Evolutionary conservation across 371 early-diverging fungal genomes (phyloP), one percentile per base, ranked within the genome.

Genomic region (Batrachochytrium dendrobatidis): DNA sequence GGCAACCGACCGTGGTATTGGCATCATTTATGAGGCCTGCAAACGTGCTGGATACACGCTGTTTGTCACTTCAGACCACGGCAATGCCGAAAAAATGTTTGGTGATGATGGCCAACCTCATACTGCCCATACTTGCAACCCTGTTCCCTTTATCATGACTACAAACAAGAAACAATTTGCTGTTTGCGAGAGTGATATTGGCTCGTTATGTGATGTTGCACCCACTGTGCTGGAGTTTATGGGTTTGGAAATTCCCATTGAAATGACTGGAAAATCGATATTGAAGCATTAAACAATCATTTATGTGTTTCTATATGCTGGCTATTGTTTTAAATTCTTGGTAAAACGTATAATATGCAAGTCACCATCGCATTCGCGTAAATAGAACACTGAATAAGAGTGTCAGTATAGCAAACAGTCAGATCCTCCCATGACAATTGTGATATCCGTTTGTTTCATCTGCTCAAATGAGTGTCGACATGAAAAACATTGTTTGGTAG

Each of bases 221-320:
- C 99, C 99, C 33, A 99, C 99, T 1, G 72, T 99, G 53, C 83
- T 99, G 44, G 77, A 83, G 33, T 81, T 91, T 49, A 91, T 99
- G 94, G 95, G 94, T 25, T 70, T 99, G 53, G 83, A 86, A 50
- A 70, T 87, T 24, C 99, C 99, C 24, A 80, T 85, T 57, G 94
- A 95, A 67, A 99, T 99, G 99, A 91, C 92, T 32, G 99, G 99
- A n/a, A n/a, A n/a, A n/a, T n/a, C n/a, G n/a, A n/a, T n/a, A n/a
- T n/a, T n/a, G n/a, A n/a, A n/a, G n/a, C n/a, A n/a, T n/a, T n/a
- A n/a, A n/a, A n/a, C n/a, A n/a, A n/a, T n/a, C n/a, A n/a, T n/a
- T n/a, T n/a, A n/a, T n/a, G n/a, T n/a, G n/a, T n/a, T n/a, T n/a
- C n/a, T n/a, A n/a, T n/a, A n/a, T n/a, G n/a, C n/a, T n/a, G n/a